Evolutionary conservation across 225 moss, liverwort and hornwort species (phyloP), one percentile per base, ranked within the genome.

Genomic region (Pseudoscleropodium purum): DNA sequence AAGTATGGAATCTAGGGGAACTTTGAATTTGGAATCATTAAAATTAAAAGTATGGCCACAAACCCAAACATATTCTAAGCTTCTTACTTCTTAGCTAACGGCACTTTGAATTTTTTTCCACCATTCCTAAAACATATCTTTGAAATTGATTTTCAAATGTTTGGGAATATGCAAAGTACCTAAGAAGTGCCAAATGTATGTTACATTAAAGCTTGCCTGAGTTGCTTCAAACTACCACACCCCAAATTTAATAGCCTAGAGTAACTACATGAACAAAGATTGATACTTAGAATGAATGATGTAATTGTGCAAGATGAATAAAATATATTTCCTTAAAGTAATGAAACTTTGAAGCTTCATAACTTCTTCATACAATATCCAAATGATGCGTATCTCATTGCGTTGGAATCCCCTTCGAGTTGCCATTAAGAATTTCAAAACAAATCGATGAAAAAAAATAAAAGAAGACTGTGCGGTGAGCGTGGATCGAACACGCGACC

Each of bases 91-190:
- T 18, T 33, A 56, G 18, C 2, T 56, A 33, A 4, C 8, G 65
- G 2, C 2, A 18, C 2, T 34, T 36, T 20, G 36, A 0, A 19
- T 18, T 36, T 17, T 66, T 66, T 36, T 27, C 67, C 36, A 34
- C 34, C 10, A 0, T 34, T 5, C 1, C 0, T 18, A 66, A 18
- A 2, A 66, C 2, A 18, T 0, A 5, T 34, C 9, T 34, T 19
- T 19, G 3, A 67, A 67, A 20, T 16, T 19, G 10, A 67, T 56
- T 36, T 36, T 19, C 11, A 16, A 36, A 19, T 10, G 5, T 20
- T 3, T 36, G 0, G 19, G 5, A 19, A 36, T 4, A 2, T 67
- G 3, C 11, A 37, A 11, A 37, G 6, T 21, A 1, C 11, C 2
- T 37, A 20, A 37, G 6, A 67, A 37, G 11, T 1, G 6, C 67